phyloP scores from a whole-genome alignment of 208 protist genomes.

The Trypanosoma melophagium region DNA sequence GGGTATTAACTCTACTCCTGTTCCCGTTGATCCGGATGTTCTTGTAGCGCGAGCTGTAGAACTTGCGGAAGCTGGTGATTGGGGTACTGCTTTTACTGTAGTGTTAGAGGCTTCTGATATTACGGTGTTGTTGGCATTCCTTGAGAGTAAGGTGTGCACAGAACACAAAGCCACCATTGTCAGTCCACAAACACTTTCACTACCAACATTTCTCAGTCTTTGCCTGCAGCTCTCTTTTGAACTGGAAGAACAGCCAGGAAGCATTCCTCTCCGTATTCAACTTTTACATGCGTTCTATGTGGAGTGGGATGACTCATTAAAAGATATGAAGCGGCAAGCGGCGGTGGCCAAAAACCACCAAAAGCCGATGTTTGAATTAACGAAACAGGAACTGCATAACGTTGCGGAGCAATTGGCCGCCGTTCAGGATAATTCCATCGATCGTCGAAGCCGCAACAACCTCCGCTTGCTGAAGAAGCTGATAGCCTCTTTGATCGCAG shows the following conservation, averaged over 20 bases:
- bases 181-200: conserved; percentile 53
- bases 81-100: conserved; percentile 65
- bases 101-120: conserved; percentile 75
- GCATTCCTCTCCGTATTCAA: conserved; percentile 71
- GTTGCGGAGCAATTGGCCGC: conserved; percentile 50
- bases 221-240: conserved; percentile 84
- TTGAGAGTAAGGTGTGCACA: conserved; percentile 70
- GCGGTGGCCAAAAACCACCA: conserved; percentile 36
- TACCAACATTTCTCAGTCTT: conserved; percentile 80
- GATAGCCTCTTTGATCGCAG: conserved; percentile 44
- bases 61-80: conserved; percentile 64
- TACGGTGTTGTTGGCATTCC: conserved; percentile 72
- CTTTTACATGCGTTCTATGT: conserved; percentile 79
- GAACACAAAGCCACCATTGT: conserved; percentile 62
- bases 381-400: conserved; percentile 54
- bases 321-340: conserved; percentile 57
- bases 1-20: conserved; percentile 24
- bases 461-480: conserved; percentile 68
- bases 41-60: conserved; percentile 57
- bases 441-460: conserved; percentile 76
- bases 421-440: conserved; percentile 52
- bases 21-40: conserved; percentile 54
- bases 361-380: conserved; percentile 47
- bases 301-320: conserved; percentile 86
- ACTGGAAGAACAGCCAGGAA: conserved; percentile 43